Conservation (phyloP, 1,139 yeast genomes). For the Pneumocystis carinii region DNA sequence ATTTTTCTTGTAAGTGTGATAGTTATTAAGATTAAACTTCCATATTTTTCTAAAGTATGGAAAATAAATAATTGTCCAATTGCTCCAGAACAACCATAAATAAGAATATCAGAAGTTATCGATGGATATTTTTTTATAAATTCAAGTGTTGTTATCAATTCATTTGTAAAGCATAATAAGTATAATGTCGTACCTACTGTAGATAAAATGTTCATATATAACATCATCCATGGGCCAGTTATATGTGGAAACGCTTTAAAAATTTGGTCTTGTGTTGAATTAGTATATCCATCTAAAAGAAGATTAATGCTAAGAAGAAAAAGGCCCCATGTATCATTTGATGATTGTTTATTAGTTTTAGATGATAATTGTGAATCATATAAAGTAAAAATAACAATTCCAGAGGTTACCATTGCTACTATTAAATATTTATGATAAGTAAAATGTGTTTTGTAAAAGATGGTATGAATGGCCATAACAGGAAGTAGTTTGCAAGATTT, state of each 20-base stretch:
- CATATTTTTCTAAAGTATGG: constrained; percentile 66
- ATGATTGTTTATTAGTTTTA: constrained; percentile 17
- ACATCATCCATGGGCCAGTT: constrained; percentile 80
- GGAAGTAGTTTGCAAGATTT: constrained; percentile 91
- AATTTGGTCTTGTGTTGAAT: constrained; percentile 81
- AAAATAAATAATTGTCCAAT: constrained; percentile 87
- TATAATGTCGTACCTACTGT: constrained; percentile 29
- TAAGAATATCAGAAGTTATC: constrained; percentile 43
- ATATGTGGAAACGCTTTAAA: constrained; percentile 35
- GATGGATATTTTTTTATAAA: constrained; percentile 38
- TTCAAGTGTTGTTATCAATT: constrained; percentile 31
- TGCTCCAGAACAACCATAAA: constrained; percentile 71
- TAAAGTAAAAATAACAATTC: constrained; percentile 67
- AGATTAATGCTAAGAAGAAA: constrained; percentile 45
- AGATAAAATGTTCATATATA: constrained; percentile 53
- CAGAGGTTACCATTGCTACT: constrained; percentile 59
- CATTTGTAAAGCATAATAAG: constrained; percentile 31
- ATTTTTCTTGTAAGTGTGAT: constrained; percentile 93
- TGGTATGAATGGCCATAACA: constrained; percentile 66
- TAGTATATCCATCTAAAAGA: constrained; percentile 78
- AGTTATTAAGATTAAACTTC: constrained; percentile 70
- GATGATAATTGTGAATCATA: constrained; percentile 22
- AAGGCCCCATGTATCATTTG: constrained; percentile 37
- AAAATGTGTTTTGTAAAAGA: constrained; percentile 57
- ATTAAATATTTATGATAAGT: constrained; percentile 66